Evolutionary conservation across 768 basidiomycete species (phyloP), one percentile per base, ranked within the genome.

Genomic region (Cystobasidium onofrii): DNA sequence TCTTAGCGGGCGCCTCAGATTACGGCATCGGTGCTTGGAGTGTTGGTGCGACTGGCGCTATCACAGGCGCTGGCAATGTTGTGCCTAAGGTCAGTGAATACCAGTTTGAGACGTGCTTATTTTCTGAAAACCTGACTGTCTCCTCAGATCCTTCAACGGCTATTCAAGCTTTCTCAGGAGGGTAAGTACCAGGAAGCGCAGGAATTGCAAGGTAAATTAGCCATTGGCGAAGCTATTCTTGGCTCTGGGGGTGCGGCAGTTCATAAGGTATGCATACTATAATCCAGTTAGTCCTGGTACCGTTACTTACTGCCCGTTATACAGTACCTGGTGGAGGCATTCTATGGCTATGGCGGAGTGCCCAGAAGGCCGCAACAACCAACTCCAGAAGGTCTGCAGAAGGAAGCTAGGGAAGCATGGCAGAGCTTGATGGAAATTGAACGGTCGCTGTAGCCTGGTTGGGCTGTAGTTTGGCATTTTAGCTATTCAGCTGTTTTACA

Each of bases 51-150:
- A 39, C 63, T 9, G 63, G 63, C 31, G 34, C 36, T 13, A 64
- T 64, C n/a, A 64, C 36, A 20, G 63, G 63, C 3, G 63, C 63
- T 39, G 63, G 15, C 33, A 64, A 64, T 25, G 34, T 64, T 39
- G 36, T 25, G 27, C 63, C 63, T 27, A 64, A 44, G 23, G 43
- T 64, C 7, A 18, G 63, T 27, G 27, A 12, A 60, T 34, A 29
- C 3, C 57, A 29, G 33, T 20, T 12, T 23, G 39, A 6, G 39
- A 39, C 15, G 39, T 39, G 6, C 7, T 15, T 39, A n/a, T 39
- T 39, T 6, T 39, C 39, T 39, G 15, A 39, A 15, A 15, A 6
- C 39, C 15, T 39, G 7, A 6, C 39, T 15, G 15, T 15, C 7
- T 39, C 39, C 31, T 9, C 27, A 60, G 57, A 27, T 60, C 20